Evolutionary conservation across 1,284 basidiomycete species (phyloP).

Genomic region (Coniferiporia weirii): DNA sequence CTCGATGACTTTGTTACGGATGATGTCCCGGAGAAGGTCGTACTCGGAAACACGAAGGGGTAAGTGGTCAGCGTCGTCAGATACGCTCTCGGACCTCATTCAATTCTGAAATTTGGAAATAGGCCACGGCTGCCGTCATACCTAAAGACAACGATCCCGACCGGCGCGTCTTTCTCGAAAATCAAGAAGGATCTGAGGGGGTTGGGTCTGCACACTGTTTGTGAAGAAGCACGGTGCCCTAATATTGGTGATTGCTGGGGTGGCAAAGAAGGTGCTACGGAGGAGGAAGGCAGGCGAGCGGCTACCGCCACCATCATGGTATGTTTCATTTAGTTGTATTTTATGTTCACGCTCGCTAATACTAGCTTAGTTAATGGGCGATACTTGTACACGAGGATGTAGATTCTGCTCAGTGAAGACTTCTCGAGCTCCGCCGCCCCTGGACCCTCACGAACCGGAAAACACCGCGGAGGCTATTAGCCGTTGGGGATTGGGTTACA

Average conservation of each 20-base stretch:
- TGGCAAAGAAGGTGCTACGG: slow-evolving; percentile 71
- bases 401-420: slow-evolving; percentile 99
- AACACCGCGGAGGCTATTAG: slow-evolving; percentile 98
- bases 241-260: slow-evolving; percentile 99
- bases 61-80: slow-evolving; percentile 31
- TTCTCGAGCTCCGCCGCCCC: slow-evolving; percentile 77
- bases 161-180: slow-evolving; percentile 81
- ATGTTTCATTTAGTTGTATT: slow-evolving; percentile 22
- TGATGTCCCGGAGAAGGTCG: slow-evolving; percentile 55
- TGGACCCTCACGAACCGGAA: slow-evolving; percentile 97
- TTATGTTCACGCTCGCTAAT: not conserved
- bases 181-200: slow-evolving; percentile 96
- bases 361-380: slow-evolving; percentile 86
- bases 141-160: slow-evolving; percentile 92
- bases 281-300: slow-evolving; percentile 69
- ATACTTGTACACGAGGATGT: slow-evolving; percentile 97
- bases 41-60: slow-evolving; percentile 77
- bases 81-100: not conserved
- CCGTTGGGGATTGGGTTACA: slow-evolving; percentile 97
- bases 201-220: slow-evolving; percentile 90
- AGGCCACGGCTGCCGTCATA: slow-evolving; percentile 89
- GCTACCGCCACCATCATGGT: slow-evolving; percentile 99
- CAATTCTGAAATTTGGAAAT: not conserved
- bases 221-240: slow-evolving; percentile 97
- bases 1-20: slow-evolving; percentile 84